Base-by-base conservation (phyloP, 2,329 filamentous ascomycete species). In the Paecilomyces fulvus region DNA sequence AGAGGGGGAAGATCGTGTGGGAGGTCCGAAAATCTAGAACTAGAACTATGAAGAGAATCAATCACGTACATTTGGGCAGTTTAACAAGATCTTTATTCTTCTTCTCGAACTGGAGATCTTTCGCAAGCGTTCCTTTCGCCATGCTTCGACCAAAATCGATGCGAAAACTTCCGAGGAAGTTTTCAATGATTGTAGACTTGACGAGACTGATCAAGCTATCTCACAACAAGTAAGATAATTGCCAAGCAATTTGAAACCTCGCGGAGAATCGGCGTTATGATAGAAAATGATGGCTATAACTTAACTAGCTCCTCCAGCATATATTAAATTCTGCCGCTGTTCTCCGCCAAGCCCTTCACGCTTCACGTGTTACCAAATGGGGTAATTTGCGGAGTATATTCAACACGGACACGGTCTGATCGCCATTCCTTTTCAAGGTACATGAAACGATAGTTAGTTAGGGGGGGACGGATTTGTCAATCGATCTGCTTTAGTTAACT, bases 31-130 rank as follows among this genome's bases (percentile, higher is more conserved):
- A 20, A 43, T 20, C 14, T 17, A 43, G 8, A 6, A 17, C 14
- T 17, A 43, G 8, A 6, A 17, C 12, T 31, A 30, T 28, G 49
- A 51, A 30, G 9, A 28, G n/a, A n/a, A 23, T 51, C 33, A 33
- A 52, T 12, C 11, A 56, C 62, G 50, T 61, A 75, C 72, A 63
- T 63, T 71, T 71, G 9, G 72, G 72, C 2, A 75, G 60, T 53
- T 67, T 71, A 51, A 66, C 58, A 46, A 73, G 66, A 52, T 68
- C 57, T 49, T 70, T 60, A 55, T 75, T 75, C 59, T 73, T 71
- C 58, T 66, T 71, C 52, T 73, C 70, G 48, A 75, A 75, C n/a
- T 67, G 59, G 53, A 73, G 68, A 50, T 65, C 60, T 23, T 58
- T 59, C 56, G 66, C 14, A 33, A 21, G 33, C 5, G 57, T 56